phyloP scores from a whole-genome alignment of 768 basidiomycete genomes.

The Xanthoconium stramineum region DNA sequence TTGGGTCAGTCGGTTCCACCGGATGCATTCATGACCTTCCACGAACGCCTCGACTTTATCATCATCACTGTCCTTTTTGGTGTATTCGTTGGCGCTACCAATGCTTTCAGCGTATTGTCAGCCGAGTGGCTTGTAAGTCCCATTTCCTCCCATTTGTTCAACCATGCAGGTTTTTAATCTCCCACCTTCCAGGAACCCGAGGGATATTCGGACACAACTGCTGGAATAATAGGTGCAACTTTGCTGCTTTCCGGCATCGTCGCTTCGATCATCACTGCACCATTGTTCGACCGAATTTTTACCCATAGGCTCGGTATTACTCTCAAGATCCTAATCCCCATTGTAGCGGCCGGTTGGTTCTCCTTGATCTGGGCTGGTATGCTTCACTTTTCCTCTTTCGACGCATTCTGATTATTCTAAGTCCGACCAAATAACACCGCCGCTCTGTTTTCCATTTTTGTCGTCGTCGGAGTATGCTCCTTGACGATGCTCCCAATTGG shows the following conservation, averaged over 20 bases:
- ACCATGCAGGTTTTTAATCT: background rate
- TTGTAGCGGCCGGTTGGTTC: slow-evolving; percentile 63
- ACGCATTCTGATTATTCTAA: slow-evolving; percentile 24
- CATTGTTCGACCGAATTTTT: slow-evolving; percentile 80
- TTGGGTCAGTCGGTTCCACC: slow-evolving; percentile 38
- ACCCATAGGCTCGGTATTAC: slow-evolving; percentile 66
- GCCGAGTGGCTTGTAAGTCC: slow-evolving; percentile 62
- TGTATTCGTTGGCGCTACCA: slow-evolving; percentile 60
- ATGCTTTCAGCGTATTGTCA: slow-evolving; percentile 62
- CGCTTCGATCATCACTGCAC: slow-evolving; percentile 63
- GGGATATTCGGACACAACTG: slow-evolving; percentile 64
- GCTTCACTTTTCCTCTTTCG: slow-evolving; percentile 13
- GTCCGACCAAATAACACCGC: slow-evolving; percentile 60
- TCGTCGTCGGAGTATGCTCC: slow-evolving; percentile 61
- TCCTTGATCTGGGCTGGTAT: slow-evolving; percentile 78
- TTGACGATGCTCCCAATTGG: slow-evolving; percentile 72
- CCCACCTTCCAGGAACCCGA: slow-evolving; percentile 51
- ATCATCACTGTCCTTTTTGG: slow-evolving; percentile 63
- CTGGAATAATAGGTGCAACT: slow-evolving; percentile 69
- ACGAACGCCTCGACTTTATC: slow-evolving; percentile 69
- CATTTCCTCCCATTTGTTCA: background rate
- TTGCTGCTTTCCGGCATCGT: slow-evolving; percentile 70
- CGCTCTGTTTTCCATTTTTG: slow-evolving; percentile 64
- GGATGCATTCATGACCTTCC: slow-evolving; percentile 55
- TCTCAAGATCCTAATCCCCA: slow-evolving; percentile 56